Evolutionary conservation across 176 grass and related monocot species (phyloP).

Genomic region (Guadua angustifolia): DNA sequence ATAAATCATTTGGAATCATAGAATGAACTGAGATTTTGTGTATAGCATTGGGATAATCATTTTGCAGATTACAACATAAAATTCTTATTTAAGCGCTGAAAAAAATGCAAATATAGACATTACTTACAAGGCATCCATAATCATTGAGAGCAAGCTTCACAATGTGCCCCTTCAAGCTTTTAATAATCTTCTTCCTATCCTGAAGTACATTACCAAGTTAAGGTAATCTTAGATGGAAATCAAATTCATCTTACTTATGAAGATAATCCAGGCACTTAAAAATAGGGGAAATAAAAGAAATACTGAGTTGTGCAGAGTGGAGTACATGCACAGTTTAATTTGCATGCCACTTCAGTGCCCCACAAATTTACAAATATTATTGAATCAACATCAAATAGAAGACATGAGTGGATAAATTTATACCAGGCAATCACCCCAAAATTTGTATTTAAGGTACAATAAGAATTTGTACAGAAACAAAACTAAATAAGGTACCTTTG

Average conservation of each 20-base stretch:
- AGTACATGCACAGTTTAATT: neutral
- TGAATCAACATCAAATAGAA: neutral
- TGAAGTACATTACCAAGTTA: constrained; percentile 48
- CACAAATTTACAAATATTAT: neutral
- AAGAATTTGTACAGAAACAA: neutral
- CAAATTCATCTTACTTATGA: neutral
- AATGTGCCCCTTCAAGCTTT: constrained; percentile 85
- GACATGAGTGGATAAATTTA: neutral
- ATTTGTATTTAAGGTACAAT: neutral
- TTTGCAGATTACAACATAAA: neutral
- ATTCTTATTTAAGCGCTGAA: neutral
- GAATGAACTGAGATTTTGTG: neutral
- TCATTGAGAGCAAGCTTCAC: constrained; percentile 81
- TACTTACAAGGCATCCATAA: constrained; percentile 91
- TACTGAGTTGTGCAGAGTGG: neutral
- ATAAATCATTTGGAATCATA: constrained; percentile 12
- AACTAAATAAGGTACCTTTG: constrained; percentile 55
- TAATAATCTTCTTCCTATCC: constrained; percentile 96
- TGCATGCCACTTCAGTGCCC: neutral
- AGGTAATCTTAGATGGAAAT: constrained; percentile 14
- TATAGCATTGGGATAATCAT: neutral
- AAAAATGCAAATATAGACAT: constrained; percentile 18
- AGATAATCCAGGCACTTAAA: constrained; percentile 7
- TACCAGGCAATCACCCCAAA: neutral
- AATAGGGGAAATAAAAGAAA: neutral